A percentile compares a stretch with the other conserved stretches of the same genome.
Conservation (phyloP, 257 asterid genomes). For the Solanum commersonii region DNA sequence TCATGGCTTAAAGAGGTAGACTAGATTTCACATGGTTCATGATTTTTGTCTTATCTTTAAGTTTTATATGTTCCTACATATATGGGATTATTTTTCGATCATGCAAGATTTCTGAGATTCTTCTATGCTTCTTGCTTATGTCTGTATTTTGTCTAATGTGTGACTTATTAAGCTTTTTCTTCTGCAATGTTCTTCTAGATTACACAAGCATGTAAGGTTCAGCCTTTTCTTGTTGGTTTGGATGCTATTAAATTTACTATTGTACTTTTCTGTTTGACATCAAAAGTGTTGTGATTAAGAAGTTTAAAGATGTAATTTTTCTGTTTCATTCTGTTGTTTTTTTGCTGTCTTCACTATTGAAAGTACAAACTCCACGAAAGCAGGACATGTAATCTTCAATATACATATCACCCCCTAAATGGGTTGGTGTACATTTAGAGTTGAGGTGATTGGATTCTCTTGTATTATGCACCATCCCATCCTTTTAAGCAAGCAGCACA, state of each 20-base stretch:
- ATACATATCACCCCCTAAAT: not conserved
- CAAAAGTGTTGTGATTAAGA: not conserved
- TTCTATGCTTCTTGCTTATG: not conserved
- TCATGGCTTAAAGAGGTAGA: conserved; percentile 24
- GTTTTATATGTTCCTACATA: not conserved
- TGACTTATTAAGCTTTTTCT: not conserved
- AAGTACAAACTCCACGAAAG: not conserved
- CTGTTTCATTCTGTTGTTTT: not conserved
- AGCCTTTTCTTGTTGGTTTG: not conserved
- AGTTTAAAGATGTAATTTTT: not conserved
- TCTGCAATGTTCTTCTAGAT: not conserved
- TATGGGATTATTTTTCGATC: not conserved
- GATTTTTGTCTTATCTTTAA: not conserved
- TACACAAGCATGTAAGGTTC: not conserved
- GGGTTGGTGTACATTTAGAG: not conserved
- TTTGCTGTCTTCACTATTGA: not conserved
- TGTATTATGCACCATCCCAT: not conserved
- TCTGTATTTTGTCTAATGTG: not conserved
- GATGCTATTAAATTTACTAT: not conserved
- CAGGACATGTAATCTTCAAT: not conserved
- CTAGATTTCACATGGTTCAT: not conserved
- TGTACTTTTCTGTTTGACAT: not conserved
- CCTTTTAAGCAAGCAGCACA: not conserved
- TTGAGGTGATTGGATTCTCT: not conserved
- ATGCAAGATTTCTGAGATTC: not conserved